Percentiles rank a stretch among this genome's conserved stretches.
Evolutionary conservation across 441 rosid genomes (phyloP).

Genomic region (Corymbia citriodora): DNA sequence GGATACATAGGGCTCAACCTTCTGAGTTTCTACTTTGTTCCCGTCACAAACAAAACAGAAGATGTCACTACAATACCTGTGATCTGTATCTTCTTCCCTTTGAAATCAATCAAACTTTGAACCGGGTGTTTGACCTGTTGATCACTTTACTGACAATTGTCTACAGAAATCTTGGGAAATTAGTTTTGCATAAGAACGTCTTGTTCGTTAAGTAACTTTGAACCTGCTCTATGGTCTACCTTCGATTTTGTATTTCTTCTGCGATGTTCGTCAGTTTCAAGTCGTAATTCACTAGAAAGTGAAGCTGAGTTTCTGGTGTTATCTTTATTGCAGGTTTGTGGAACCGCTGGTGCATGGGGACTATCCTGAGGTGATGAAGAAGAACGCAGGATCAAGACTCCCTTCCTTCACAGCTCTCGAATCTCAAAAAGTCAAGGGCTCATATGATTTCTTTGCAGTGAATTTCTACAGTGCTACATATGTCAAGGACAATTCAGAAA

Average conservation of each 20-base stretch:
- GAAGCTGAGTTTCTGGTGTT: background rate
- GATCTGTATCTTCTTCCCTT: background rate
- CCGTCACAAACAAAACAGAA: slow-evolving; percentile 5
- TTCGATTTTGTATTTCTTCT: background rate
- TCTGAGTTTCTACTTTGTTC: background rate
- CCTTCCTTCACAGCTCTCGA: slow-evolving; percentile 11
- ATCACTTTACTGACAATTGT: background rate
- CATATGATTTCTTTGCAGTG: slow-evolving; percentile 6
- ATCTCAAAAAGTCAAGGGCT: slow-evolving; percentile 8
- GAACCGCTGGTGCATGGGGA: slow-evolving; percentile 15
- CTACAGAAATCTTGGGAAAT: background rate
- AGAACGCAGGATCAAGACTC: slow-evolving; percentile 10
- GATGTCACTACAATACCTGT: slow-evolving; percentile 1
- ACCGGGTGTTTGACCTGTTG: background rate
- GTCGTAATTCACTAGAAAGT: background rate
- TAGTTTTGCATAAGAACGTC: background rate
- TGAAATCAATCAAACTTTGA: background rate
- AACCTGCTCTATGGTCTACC: background rate
- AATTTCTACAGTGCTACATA: slow-evolving; percentile 1
- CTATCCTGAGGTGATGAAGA: slow-evolving; percentile 14
- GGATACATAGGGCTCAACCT: slow-evolving; percentile 14
- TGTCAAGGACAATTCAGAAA: slow-evolving; percentile 1
- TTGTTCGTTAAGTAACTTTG: background rate
- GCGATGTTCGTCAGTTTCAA: background rate
- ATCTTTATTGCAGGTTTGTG: slow-evolving; percentile 8